phyloP scores from a whole-genome alignment of 306 rosid species.

The Psophocarpus tetragonolobus region DNA sequence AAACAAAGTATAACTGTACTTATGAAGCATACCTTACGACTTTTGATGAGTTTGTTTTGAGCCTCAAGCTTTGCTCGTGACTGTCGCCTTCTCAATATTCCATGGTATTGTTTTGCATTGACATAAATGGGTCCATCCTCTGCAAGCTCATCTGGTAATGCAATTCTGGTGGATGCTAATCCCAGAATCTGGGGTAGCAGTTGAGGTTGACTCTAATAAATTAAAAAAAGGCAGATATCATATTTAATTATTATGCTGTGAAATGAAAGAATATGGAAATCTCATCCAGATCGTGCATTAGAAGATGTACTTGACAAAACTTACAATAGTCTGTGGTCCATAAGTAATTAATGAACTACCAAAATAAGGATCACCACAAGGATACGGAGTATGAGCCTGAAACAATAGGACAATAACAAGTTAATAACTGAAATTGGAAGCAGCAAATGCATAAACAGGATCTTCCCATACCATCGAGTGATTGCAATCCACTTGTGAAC shows the following conservation, averaged over 20 bases:
- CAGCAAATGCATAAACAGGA: constrained; percentile 22
- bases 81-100: constrained; percentile 86
- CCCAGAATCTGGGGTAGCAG: constrained; percentile 56
- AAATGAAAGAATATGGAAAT: neutral
- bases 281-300: neutral
- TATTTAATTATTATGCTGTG: neutral
- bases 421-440: constrained; percentile 24
- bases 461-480: constrained; percentile 57
- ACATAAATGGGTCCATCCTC: constrained; percentile 90
- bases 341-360: constrained; percentile 49
- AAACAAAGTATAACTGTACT: neutral
- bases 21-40: constrained; percentile 58
- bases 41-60: constrained; percentile 70
- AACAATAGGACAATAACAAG: constrained; percentile 26
- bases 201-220: constrained; percentile 45
- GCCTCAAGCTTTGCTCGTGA: constrained; percentile 93
- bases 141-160: constrained; percentile 70
- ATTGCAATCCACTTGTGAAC: constrained; percentile 48
- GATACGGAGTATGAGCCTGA: constrained; percentile 59
- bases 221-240: neutral
- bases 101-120: constrained; percentile 89
- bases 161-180: constrained; percentile 64
- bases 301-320: constrained; percentile 31
- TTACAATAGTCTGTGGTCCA: constrained; percentile 67
- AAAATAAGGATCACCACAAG: constrained; percentile 60